A percentile compares a stretch with the other conserved stretches of the same genome.
These are phyloP conservation scores for Aspergillus oerlinghausenensis DNA, from an alignment of 2,329 filamentous ascomycete species.

Conservation along the genomic window DNA sequence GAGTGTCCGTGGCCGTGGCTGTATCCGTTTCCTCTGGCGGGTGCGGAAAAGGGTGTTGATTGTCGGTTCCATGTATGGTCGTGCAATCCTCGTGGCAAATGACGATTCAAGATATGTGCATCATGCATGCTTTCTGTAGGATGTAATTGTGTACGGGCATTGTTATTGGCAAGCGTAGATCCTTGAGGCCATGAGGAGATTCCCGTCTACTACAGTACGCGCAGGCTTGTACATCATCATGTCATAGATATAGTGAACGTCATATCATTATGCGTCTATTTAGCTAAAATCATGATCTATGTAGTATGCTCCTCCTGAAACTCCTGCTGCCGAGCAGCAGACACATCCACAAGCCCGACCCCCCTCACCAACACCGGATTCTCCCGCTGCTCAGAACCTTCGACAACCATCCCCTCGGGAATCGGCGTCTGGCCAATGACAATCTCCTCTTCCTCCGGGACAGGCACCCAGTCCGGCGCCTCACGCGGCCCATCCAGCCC, in stretches of 20 bases:
- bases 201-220: too few species aligned
- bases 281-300: too few species aligned
- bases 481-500: constrained; percentile 68
- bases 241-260: too few species aligned
- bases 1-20: constrained; percentile 12
- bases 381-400: constrained; percentile 12
- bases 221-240: too few species aligned
- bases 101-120: constrained; percentile 27
- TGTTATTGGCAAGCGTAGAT: too few species aligned
- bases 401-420: constrained; percentile 23
- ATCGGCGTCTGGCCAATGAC: constrained; percentile 34
- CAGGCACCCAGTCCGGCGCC: constrained; percentile 48
- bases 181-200: too few species aligned
- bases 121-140: constrained; percentile 13
- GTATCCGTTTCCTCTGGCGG: constrained; percentile 16
- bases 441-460: constrained; percentile 33
- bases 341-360: constrained; percentile 33
- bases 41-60: constrained; percentile 12
- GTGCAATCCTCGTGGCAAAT: constrained; percentile 25
- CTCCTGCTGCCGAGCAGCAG: constrained; percentile 9
- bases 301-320: not conserved
- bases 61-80: constrained; percentile 23
- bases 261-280: too few species aligned
- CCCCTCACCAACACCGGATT: constrained; percentile 30
- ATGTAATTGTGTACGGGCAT: too few species aligned